These are phyloP conservation scores for Pholiota adiposa DNA, from an alignment of 1,284 basidiomycete species.

Conservation along the genomic window DNA sequence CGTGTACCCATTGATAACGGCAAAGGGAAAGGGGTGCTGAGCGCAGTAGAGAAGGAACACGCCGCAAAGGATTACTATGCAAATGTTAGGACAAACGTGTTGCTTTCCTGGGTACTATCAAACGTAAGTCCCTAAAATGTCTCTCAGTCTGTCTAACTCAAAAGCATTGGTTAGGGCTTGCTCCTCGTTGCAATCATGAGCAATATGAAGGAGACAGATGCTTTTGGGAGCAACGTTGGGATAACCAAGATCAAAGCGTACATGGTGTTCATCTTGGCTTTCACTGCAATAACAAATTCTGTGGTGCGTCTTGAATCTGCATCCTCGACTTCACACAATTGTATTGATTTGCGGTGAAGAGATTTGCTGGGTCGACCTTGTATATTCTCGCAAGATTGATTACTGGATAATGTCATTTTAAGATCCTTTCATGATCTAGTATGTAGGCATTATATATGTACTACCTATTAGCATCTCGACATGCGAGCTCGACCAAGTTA, in stretches of 20 bases:
- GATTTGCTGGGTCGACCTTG: conserved; percentile 49
- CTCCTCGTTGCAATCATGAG: conserved; percentile 79
- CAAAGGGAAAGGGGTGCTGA: conserved; percentile 37
- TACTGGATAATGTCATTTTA: conserved; percentile 37
- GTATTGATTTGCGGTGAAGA: conserved; percentile 31
- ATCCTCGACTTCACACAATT: background rate
- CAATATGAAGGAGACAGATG: conserved; percentile 60
- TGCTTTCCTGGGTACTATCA: conserved; percentile 85
- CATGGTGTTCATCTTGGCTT: conserved; percentile 78
- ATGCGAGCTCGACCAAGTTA: no score
- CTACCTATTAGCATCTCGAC: no score
- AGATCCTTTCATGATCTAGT: background rate
- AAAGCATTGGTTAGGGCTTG: conserved; percentile 55
- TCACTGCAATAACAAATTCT: conserved; percentile 76
- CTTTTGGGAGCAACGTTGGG: conserved; percentile 60
- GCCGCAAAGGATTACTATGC: conserved; percentile 88
- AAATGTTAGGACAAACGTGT: conserved; percentile 89
- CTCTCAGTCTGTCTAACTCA: background rate
- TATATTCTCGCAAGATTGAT: conserved; percentile 50
- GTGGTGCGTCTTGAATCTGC: conserved; percentile 43
- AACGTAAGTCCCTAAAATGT: conserved; percentile 59
- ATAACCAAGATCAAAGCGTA: conserved; percentile 72
- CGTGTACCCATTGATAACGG: conserved; percentile 55
- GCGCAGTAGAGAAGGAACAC: conserved; percentile 68
- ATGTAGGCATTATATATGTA: background rate